These are phyloP conservation scores for Hydrangea macrophylla DNA, from an alignment of 148 eudicot genomes.

Conservation along the genomic window DNA sequence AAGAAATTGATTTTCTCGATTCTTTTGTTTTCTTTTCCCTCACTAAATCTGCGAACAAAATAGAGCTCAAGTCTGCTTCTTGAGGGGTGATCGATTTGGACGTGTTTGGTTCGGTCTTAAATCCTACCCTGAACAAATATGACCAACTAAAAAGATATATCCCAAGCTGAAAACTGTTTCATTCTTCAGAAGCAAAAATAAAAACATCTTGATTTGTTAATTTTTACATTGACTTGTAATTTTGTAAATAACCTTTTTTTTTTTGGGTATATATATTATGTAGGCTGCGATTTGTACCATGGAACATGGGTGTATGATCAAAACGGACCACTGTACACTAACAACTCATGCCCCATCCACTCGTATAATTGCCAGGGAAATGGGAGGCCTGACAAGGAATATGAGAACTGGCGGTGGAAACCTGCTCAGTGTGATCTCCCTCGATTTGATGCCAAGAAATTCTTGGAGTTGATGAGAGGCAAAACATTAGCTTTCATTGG, in stretches of 20 bases:
- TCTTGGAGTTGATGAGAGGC: constrained; percentile 62
- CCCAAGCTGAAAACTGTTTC: too few species aligned
- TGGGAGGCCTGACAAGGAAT: constrained; percentile 95
- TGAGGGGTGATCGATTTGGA: too few species aligned
- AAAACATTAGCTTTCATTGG: constrained; percentile 69
- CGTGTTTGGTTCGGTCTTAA: too few species aligned
- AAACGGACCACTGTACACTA: constrained; percentile 73
- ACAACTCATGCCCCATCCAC: constrained; percentile 75
- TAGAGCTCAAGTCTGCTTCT: too few species aligned
- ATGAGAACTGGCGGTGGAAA: constrained; percentile 81
- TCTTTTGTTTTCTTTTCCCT: too few species aligned
- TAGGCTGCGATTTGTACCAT: constrained; percentile 80
- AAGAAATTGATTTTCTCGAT: too few species aligned
- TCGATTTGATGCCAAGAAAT: constrained; percentile 49
- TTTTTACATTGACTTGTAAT: background rate
- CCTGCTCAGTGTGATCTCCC: constrained; percentile 68
- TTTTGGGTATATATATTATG: too few species aligned
- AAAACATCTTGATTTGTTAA: too few species aligned
- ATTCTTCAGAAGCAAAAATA: too few species aligned
- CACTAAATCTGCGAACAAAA: too few species aligned
- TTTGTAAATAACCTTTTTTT: background rate
- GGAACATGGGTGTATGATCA: constrained; percentile 88
- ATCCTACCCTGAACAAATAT: too few species aligned
- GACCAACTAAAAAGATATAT: too few species aligned
- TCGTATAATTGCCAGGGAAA: constrained; percentile 95